Conservation (phyloP, 768 basidiomycete genomes). For the Tubosaeta sp. region DNA sequence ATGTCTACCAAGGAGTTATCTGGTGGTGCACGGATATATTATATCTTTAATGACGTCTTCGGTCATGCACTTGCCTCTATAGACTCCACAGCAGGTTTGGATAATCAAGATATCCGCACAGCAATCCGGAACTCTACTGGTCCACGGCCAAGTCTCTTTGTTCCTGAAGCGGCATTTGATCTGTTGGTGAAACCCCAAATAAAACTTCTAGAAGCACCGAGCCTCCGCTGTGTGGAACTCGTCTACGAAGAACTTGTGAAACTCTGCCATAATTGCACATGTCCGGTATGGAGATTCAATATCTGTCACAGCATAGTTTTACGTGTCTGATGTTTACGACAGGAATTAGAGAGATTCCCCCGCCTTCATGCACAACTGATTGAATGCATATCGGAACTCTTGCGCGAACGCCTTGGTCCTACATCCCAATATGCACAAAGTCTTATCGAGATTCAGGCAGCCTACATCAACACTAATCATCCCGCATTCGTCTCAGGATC, state of each 20-base stretch:
- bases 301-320: neutral
- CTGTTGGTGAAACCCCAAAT: conserved; percentile 97
- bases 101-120: conserved; percentile 92
- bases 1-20: conserved; percentile 98
- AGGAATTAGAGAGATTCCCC: conserved; percentile 97
- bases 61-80: conserved; percentile 87
- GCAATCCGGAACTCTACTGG: conserved; percentile 99
- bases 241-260: conserved; percentile 99
- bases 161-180: conserved; percentile 96
- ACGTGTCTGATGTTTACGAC: conserved; percentile 13
- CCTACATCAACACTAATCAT: conserved; percentile 99
- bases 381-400: conserved; percentile 93
- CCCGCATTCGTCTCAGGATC: conserved; percentile 88
- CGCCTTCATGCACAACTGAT: conserved; percentile 88
- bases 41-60: conserved; percentile 99
- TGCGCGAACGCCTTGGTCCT: conserved; percentile 92
- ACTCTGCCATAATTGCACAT: conserved; percentile 98
- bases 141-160: conserved; percentile 91
- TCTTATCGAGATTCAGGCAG: conserved; percentile 94
- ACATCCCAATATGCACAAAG: conserved; percentile 96
- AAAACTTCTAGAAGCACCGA: conserved; percentile 90
- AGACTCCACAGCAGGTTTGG: conserved; percentile 87
- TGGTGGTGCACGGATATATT: conserved; percentile 97
- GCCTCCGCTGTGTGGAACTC: conserved; percentile 92
- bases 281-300: conserved; percentile 50